Evolutionary conservation across 2,329 filamentous ascomycete genomes (phyloP).

Genomic region (Thermothelomyces thermophilus): DNA sequence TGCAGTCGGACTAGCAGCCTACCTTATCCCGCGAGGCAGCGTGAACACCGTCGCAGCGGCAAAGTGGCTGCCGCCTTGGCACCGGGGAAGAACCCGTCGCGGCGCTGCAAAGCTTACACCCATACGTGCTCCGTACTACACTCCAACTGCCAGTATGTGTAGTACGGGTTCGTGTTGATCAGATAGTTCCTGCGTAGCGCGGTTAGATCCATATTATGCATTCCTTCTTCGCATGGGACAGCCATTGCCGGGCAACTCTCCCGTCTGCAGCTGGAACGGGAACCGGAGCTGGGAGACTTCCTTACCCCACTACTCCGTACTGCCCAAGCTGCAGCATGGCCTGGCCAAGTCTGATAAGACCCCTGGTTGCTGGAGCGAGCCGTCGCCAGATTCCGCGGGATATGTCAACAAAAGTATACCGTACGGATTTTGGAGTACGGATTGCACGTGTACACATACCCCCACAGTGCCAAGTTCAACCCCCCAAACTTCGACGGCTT

Average conservation of each 20-base stretch:
- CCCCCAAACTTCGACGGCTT: background rate
- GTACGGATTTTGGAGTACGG: too few relatives aligned
- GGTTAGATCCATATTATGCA: too few relatives aligned
- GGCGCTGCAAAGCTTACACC: background rate
- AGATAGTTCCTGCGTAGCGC: too few relatives aligned
- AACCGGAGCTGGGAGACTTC: too few relatives aligned
- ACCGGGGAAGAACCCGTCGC: slow-evolving; percentile 1
- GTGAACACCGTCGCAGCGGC: slow-evolving; percentile 4
- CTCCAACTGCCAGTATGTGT: too few relatives aligned
- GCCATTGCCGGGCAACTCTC: too few relatives aligned
- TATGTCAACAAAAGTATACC: too few relatives aligned
- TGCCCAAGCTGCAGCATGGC: background rate
- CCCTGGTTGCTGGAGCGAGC: background rate
- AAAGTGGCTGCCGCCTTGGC: slow-evolving; percentile 14
- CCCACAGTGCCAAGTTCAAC: background rate
- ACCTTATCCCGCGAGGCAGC: background rate
- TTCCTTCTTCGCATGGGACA: too few relatives aligned
- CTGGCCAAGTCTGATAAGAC: background rate
- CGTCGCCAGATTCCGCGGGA: too few relatives aligned
- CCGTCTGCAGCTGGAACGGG: too few relatives aligned
- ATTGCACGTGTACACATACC: slow-evolving; percentile 1
- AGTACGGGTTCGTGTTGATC: too few relatives aligned
- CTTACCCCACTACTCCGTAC: slow-evolving; percentile 9
- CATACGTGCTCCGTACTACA: too few relatives aligned
- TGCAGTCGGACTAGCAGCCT: slow-evolving; percentile 3